Percentiles rank a stretch among this genome's conserved stretches.
These are phyloP conservation scores for Fusarium penzigii DNA, from an alignment of 2,329 filamentous ascomycete genomes.

Conservation along the genomic window DNA sequence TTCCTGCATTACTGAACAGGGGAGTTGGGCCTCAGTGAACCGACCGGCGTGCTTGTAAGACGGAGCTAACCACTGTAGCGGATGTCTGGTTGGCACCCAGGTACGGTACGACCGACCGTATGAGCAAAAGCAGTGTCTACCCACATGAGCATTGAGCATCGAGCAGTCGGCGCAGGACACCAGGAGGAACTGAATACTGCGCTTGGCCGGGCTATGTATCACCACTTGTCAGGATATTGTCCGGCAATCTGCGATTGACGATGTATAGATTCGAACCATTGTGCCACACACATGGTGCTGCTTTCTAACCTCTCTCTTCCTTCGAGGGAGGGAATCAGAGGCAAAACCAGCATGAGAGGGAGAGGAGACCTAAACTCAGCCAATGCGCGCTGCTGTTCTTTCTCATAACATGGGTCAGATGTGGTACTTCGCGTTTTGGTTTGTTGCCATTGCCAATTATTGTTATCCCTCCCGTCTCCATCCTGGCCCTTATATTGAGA, in stretches of 20 bases:
- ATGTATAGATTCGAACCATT: constrained; percentile 19
- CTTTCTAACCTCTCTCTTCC: not conserved
- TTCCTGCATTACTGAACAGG: constrained; percentile 30
- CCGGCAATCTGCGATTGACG: constrained; percentile 7
- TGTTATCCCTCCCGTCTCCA: constrained; percentile 3
- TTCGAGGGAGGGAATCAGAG: not conserved
- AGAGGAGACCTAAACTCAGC: no score
- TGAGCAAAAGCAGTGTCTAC: no score
- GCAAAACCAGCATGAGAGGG: not conserved
- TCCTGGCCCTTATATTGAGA: constrained; percentile 9
- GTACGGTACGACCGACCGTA: not conserved
- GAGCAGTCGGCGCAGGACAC: not conserved
- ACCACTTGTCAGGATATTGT: constrained; percentile 7
- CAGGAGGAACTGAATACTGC: not conserved
- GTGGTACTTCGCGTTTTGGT: constrained; percentile 8
- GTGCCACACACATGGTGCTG: constrained; percentile 21
- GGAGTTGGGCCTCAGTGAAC: constrained; percentile 16
- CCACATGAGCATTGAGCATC: not conserved
- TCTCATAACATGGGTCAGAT: no score
- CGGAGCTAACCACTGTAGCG: constrained; percentile 11
- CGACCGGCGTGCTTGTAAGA: constrained; percentile 13
- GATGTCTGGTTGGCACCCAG: not conserved
- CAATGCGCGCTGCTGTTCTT: no score
- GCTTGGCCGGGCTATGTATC: constrained; percentile 8
- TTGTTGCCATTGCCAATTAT: not conserved